phyloP scores from a whole-genome alignment of 306 rosid species.

The Cyclanthera cordifolia region DNA sequence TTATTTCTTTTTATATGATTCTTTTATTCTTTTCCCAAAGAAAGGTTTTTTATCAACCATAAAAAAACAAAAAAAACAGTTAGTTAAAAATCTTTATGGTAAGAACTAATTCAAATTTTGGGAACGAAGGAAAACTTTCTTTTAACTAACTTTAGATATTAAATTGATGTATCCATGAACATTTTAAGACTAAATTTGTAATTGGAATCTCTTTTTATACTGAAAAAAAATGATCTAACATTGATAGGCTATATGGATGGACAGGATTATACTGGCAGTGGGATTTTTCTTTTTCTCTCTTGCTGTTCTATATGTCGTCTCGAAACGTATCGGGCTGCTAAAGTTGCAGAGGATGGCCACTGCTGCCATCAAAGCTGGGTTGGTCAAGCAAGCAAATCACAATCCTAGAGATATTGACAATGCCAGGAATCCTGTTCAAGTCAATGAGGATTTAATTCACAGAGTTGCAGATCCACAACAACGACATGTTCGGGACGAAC shows the following conservation, averaged over 20 bases:
- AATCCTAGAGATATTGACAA: slow-evolving; percentile 39
- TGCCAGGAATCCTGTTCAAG: slow-evolving; percentile 36
- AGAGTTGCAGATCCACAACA: slow-evolving; percentile 33
- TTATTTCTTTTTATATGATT: too few relatives aligned
- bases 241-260: slow-evolving; percentile 13
- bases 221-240: background rate
- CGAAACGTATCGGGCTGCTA: slow-evolving; percentile 65
- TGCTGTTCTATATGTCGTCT: slow-evolving; percentile 74
- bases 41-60: too few relatives aligned
- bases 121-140: background rate
- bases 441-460: slow-evolving; percentile 27
- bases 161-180: background rate
- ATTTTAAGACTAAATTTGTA: background rate
- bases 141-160: background rate
- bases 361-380: slow-evolving; percentile 68
- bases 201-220: background rate
- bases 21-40: too few relatives aligned
- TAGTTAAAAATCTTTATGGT: background rate
- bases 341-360: slow-evolving; percentile 59
- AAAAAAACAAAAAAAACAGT: too few relatives aligned
- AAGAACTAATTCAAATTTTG: background rate
- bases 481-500: slow-evolving; percentile 53
- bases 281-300: slow-evolving; percentile 64
- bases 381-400: slow-evolving; percentile 37
- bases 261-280: slow-evolving; percentile 58